phyloP scores from a whole-genome alignment of 73 alveolate species.

The Blepharisma stoltei region DNA sequence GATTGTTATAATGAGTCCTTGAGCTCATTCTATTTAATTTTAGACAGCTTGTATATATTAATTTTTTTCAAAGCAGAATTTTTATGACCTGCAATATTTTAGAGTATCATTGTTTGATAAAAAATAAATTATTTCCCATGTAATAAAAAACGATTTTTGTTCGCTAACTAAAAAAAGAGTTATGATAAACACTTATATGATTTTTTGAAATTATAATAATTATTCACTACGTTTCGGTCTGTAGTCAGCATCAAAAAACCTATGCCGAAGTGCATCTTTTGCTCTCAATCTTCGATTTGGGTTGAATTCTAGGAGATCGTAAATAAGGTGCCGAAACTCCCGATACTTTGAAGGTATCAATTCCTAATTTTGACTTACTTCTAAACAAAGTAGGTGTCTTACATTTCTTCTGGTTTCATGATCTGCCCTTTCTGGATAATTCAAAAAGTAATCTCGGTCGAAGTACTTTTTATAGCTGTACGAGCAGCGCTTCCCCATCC shows the following conservation, averaged over 20 bases:
- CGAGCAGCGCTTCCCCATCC: conserved; percentile 79
- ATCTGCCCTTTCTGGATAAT: not conserved
- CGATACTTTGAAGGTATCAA: not conserved
- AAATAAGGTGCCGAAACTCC: not conserved
- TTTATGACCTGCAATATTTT: no score
- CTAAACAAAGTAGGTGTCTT: not conserved
- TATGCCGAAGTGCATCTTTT: conserved; percentile 4
- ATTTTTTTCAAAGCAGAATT: no score
- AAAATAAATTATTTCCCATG: no score
- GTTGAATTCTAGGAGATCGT: not conserved
- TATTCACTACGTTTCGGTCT: not conserved
- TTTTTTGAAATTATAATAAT: not conserved
- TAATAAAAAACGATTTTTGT: no score
- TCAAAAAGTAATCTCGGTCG: not conserved
- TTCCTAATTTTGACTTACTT: conserved; percentile 1
- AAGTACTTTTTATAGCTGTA: not conserved
- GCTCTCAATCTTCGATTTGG: conserved; percentile 9
- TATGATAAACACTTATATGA: no score
- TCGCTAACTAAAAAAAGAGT: no score
- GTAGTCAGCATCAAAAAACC: not conserved
- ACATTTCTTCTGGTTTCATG: not conserved
- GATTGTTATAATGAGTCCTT: no score
- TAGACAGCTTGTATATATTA: no score
- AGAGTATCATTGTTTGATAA: no score
- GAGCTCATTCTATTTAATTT: no score